phyloP scores from a whole-genome alignment of 139 green algal genomes.

The Mesostigma viride region DNA sequence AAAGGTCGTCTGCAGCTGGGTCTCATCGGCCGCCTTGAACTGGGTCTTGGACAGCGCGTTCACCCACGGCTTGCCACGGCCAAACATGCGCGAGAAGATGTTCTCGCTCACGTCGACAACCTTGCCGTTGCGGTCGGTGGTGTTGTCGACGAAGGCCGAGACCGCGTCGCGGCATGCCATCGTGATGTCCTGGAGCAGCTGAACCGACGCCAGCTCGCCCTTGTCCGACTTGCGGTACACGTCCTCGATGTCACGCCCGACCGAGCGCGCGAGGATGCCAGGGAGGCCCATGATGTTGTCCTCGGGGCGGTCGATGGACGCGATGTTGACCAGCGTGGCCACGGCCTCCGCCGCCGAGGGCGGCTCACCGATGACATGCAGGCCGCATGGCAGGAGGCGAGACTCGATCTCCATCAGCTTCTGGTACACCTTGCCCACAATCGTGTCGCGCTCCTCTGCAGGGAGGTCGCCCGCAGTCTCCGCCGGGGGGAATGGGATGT shows the following conservation, averaged over 20 bases:
- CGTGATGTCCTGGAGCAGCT: constrained; percentile 80
- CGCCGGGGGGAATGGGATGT: constrained; percentile 67
- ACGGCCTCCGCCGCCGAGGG: constrained; percentile 88
- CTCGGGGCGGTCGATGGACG: constrained; percentile 84
- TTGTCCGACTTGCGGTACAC: constrained; percentile 67
- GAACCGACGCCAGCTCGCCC: constrained; percentile 78
- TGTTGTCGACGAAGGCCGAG: constrained; percentile 75
- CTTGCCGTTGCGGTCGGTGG: constrained; percentile 44
- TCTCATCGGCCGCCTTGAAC: constrained; percentile 64
- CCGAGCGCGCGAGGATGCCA: constrained; percentile 69
- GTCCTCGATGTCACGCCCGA: constrained; percentile 82
- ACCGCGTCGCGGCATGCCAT: constrained; percentile 59
- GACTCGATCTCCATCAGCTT: constrained; percentile 99
- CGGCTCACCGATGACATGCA: constrained; percentile 86
- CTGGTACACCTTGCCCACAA: constrained; percentile 43
- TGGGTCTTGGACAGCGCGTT: constrained; percentile 50
- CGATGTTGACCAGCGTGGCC: constrained; percentile 97
- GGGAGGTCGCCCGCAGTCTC: constrained; percentile 52
- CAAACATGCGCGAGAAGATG: constrained; percentile 24
- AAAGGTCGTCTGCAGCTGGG: constrained; percentile 74
- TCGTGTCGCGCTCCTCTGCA: constrained; percentile 53
- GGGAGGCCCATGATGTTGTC: constrained; percentile 69
- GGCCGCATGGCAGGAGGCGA: constrained; percentile 89
- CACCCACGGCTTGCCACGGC: constrained; percentile 52
- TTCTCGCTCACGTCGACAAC: constrained; percentile 16